Evolutionary conservation across 2,329 filamentous ascomycete genomes (phyloP).

Genomic region (Phaeoacremonium minimum): DNA sequence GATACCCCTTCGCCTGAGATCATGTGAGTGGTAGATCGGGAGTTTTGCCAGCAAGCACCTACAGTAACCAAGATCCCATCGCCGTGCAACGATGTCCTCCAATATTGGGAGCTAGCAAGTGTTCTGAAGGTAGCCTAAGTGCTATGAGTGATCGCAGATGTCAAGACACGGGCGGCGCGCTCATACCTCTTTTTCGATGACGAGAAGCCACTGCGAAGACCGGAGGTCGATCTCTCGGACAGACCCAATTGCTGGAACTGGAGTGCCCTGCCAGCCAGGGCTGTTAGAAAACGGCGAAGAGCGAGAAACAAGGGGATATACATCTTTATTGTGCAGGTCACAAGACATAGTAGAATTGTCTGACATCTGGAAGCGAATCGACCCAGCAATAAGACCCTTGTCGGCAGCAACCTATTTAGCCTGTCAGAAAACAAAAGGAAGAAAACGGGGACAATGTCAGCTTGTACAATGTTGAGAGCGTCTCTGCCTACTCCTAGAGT

Average conservation of each 20-base stretch:
- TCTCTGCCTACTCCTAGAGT: constrained; percentile 62
- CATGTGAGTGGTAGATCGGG: not conserved
- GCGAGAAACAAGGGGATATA: too few species aligned
- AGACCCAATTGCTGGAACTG: constrained; percentile 51
- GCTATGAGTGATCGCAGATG: not conserved
- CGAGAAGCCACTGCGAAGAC: constrained; percentile 57
- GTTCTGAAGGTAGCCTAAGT: constrained; percentile 70
- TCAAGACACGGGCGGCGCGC: not conserved
- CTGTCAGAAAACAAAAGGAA: too few species aligned
- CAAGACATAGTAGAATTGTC: constrained; percentile 22
- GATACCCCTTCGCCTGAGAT: constrained; percentile 72
- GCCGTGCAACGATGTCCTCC: constrained; percentile 40
- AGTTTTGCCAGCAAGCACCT: constrained; percentile 12
- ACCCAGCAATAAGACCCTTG: constrained; percentile 67
- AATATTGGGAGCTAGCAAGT: constrained; percentile 53
- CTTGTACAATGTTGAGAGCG: constrained; percentile 69
- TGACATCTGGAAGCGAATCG: constrained; percentile 33
- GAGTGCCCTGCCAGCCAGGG: too few species aligned
- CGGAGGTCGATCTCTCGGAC: constrained; percentile 46
- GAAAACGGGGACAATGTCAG: too few species aligned
- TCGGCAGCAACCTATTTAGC: constrained; percentile 60
- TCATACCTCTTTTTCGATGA: constrained; percentile 74
- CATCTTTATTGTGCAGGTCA: constrained; percentile 18
- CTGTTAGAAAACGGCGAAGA: too few species aligned
- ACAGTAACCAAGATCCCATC: constrained; percentile 68